Base-by-base conservation (phyloP, 2,329 filamentous ascomycete species). In the Phyllosticta citrichinensis region DNA sequence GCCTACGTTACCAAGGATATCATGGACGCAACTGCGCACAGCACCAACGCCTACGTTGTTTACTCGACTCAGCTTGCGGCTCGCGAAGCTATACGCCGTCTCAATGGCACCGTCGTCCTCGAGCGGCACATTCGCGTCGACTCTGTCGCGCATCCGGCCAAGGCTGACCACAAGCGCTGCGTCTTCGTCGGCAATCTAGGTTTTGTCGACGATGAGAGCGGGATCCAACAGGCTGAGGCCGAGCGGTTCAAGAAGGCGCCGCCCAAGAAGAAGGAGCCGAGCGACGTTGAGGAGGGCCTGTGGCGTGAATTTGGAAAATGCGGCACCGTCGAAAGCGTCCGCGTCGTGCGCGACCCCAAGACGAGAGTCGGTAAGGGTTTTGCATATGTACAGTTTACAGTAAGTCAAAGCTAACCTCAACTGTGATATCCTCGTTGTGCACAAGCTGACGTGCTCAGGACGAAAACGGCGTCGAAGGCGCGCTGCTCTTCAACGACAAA, bases 301-400 rank as follows among this genome's bases (percentile, higher is more conserved):
- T 96, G 91, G 91, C 82, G 86, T 54, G 86, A 87, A 20, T 95
- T 96, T 69, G 77, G 81, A 63, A 84, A 88, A 71, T 86, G 82
- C 63, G 92, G 93, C 66, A 88, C 83, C 65, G 89, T 99, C 12
- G 93, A 99, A 75, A 96, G 87, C 70, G 95, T 99, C 40, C 88
- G 94, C 35, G 91, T 99, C 20, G 84, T 97, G 57, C 86, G 94
- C 60, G 94, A 99, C 70, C 81, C 89, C 64, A 87, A 88, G 66
- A 99, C 95, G 8, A 85, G 95, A 56, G 90, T 99, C 30, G 91
- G 94, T 69, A 99, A 99, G 73, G 94, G 94, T 4, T 91, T 99
- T 70, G 95, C 95, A 64, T 99, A 99, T 69, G 93, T 99, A 17
- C 94, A 99, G 71, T 99, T 99, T 75, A 84, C 87, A 69, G 84